Base-by-base conservation (phyloP, 306 rosid species). In the Acacia crassicarpa region DNA sequence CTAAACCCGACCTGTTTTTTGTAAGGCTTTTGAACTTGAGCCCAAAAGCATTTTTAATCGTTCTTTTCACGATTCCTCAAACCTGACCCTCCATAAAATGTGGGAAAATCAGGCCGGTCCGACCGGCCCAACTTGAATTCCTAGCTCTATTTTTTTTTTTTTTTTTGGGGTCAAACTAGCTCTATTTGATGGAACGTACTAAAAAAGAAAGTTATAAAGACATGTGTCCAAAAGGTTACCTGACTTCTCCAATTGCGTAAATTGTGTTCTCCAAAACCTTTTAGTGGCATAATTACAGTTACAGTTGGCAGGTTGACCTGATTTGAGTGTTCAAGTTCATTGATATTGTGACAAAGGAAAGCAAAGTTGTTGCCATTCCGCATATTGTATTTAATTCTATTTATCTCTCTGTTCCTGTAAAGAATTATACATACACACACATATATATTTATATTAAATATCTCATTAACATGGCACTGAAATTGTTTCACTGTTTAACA, bases 191-290 rank as follows among this genome's bases (percentile, higher is more conserved):
- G 70, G 61, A 23, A 10, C 6, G 0, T 25, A 5, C 67, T 30
- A 25, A 62, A 12, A 62, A 27, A 12, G 38, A 27, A 82, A 71
- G 38, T 56, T 67, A 32, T 75, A 12, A 51, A 17, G 71, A 53
- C 58, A 45, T 49, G 73, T 67, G 38, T 17, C 38, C 16, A 19
- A 40, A 30, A 84, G 66, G 40, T 89, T 84, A 93, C 99, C 97
- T 96, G 99, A 81, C 91, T 92, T 86, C 93, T 92, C 98, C 99
- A 93, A 46, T 96, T 96, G 81, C 90, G 97, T 53, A 93, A 88
- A 85, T 96, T 96, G 88, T 96, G 97, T 84, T 92, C 99, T 83
- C 98, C 99, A 87, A 91, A 96, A 54, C 99, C 98, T 85, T 96
- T 96, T 75, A 93, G 84, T 59, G 98, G 99, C 99, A 96, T 93